Evolutionary conservation across 2,329 filamentous ascomycete genomes (phyloP), one percentile per base, ranked within the genome.

Genomic region (Pseudocercospora pini-densiflorae): DNA sequence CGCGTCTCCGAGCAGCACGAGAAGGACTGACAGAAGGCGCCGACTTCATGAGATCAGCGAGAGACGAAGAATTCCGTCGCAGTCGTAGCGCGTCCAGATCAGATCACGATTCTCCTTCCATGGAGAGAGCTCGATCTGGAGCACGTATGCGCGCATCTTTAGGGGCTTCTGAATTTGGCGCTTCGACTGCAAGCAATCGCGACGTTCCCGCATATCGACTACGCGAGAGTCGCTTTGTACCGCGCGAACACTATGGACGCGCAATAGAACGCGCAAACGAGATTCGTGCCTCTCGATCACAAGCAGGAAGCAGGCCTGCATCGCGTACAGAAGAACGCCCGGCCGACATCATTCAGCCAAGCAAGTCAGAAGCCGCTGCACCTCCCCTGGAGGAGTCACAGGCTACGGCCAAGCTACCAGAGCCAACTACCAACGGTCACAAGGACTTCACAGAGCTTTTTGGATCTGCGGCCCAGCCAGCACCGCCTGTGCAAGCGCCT

Each of bases 161-260:
- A 27, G 54, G 61, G 31, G 43, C 58, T 6, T 61, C 68, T 9
- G 59, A 62, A 8, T 53, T 63, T n/a, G 65, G 63, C 14, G 54
- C 53, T 3, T 61, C 59, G 2, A 36, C 19, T 4, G 31, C 49
- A 12, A 58, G 55, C 45, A 58, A 59, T n/a, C 69, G 64, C 1
- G 71, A 75, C 21, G 71, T 78, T 1, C 77, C 77, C 21, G 77
- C 77, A 21, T 79, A 79, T 64, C 68, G 77, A 21, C 62, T 76
- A 14, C 71, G 77, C 12, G 76, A 79, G 61, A 78, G 76, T 71
- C 74, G 70, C 45, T 79, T 79, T 51, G 76, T 79, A 9, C 75
- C 77, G 5, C 71, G 76, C 9, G 76, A 78, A 61, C 70, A 77
- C 6, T 79, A 79, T 59, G 72, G 69, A 3, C 67, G 70, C n/a